phyloP scores from a whole-genome alignment of 2,329 filamentous ascomycete species.

The Cladorrhinum sp. region DNA sequence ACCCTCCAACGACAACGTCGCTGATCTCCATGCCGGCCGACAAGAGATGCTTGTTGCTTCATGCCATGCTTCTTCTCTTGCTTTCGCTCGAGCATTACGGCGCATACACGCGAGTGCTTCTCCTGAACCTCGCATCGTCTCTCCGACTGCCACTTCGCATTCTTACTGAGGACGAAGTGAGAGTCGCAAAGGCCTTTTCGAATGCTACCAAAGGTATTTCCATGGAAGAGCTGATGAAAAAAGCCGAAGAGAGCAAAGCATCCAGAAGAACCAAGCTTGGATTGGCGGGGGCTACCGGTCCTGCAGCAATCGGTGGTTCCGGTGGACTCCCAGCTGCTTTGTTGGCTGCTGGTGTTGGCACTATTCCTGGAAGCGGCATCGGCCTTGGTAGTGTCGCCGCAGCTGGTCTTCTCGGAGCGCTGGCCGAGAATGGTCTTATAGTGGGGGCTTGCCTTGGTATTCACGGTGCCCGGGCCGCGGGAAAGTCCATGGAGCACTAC shows the following conservation, averaged over 20 bases:
- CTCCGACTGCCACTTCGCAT: slow-evolving; percentile 64
- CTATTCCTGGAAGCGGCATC: slow-evolving; percentile 66
- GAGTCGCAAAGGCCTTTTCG: slow-evolving; percentile 71
- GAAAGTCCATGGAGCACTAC: slow-evolving; percentile 86
- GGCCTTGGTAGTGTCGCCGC: slow-evolving; percentile 72
- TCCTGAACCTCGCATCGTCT: slow-evolving; percentile 68
- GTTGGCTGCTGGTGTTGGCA: slow-evolving; percentile 74
- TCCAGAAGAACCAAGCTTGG: slow-evolving; percentile 71
- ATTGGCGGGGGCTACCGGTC: slow-evolving; percentile 43
- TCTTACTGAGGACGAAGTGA: slow-evolving; percentile 68
- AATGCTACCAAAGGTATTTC: slow-evolving; percentile 67
- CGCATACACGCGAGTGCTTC: slow-evolving; percentile 67
- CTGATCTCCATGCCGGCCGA: slow-evolving; percentile 58
- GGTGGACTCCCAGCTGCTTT: slow-evolving; percentile 76
- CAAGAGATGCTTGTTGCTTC: slow-evolving; percentile 65
- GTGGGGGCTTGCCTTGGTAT: slow-evolving; percentile 88
- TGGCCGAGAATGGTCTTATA: slow-evolving; percentile 75
- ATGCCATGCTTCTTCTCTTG: slow-evolving; percentile 68
- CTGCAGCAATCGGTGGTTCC: slow-evolving; percentile 67
- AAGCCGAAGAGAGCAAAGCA: slow-evolving; percentile 62
- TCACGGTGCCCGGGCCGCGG: slow-evolving; percentile 80
- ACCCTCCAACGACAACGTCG: slow-evolving; percentile 58
- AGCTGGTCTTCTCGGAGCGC: slow-evolving; percentile 72
- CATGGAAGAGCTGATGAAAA: slow-evolving; percentile 61
- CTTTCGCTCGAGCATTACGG: slow-evolving; percentile 76